These are phyloP conservation scores for Fistulifera pelliculosa DNA, from an alignment of 108 stramenopile genomes.

Conservation along the genomic window DNA sequence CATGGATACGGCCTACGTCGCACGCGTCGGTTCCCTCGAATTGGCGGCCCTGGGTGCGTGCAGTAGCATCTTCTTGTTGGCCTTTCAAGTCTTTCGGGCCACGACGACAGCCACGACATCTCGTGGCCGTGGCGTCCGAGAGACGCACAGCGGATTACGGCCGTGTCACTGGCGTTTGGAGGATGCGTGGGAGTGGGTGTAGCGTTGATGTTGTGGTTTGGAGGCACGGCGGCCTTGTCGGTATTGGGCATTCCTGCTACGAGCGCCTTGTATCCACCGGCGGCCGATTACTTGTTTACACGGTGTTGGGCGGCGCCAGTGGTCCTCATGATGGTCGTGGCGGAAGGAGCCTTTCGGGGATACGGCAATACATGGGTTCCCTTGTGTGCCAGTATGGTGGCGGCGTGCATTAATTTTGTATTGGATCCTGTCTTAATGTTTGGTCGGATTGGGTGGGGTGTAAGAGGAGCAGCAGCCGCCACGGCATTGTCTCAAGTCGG, in stretches of 20 bases:
- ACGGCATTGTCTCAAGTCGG: slow-evolving; percentile 51
- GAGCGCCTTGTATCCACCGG: slow-evolving; percentile 28
- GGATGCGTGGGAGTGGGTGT: slow-evolving; percentile 29
- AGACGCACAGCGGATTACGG: slow-evolving; percentile 10
- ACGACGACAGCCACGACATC: slow-evolving; percentile 59
- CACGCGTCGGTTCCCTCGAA: slow-evolving; percentile 36
- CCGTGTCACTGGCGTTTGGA: slow-evolving; percentile 29
- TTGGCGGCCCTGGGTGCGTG: slow-evolving; percentile 74
- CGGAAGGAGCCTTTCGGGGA: slow-evolving; percentile 78
- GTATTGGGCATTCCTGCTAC: slow-evolving; percentile 48
- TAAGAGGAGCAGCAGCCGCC: slow-evolving; percentile 68
- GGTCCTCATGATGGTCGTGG: slow-evolving; percentile 47
- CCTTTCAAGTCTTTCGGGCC: slow-evolving; percentile 73
- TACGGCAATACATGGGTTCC: slow-evolving; percentile 66
- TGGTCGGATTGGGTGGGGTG: slow-evolving; percentile 33
- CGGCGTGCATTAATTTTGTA: slow-evolving; percentile 46
- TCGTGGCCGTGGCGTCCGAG: slow-evolving; percentile 35
- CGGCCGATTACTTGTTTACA: slow-evolving; percentile 37
- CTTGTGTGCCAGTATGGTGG: slow-evolving; percentile 39
- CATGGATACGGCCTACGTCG: slow-evolving; percentile 75
- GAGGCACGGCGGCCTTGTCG: slow-evolving; percentile 29
- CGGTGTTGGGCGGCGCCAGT: slow-evolving; percentile 58
- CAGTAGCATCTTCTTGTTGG: slow-evolving; percentile 72
- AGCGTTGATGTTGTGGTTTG: slow-evolving; percentile 9
- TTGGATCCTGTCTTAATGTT: slow-evolving; percentile 81